Conservation (phyloP, 768 basidiomycete species). For the Podaxis sp. region DNA sequence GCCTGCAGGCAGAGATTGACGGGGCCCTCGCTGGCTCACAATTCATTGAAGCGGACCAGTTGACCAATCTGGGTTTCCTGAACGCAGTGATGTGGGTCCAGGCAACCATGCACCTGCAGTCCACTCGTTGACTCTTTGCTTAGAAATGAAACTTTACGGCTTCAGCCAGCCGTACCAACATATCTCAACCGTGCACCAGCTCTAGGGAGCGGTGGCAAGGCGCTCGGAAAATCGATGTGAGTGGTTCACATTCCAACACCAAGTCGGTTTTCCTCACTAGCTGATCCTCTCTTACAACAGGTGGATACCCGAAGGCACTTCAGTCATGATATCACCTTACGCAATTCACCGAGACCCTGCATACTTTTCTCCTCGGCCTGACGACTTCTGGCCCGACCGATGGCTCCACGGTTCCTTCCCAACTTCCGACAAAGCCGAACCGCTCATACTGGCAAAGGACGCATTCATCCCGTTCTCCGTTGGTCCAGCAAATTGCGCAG, state of each 20-base stretch:
- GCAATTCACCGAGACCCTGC: conserved; percentile 33
- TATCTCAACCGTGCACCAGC: background rate
- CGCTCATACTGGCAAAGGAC: conserved; percentile 17
- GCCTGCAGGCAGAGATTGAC: conserved; percentile 29
- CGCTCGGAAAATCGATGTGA: conserved; percentile 21
- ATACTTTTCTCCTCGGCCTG: conserved; percentile 37
- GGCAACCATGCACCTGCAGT: background rate
- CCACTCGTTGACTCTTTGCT: background rate
- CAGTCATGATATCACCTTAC: conserved; percentile 34
- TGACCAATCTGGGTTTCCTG: conserved; percentile 26
- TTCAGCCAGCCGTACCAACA: background rate
- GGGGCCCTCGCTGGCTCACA: conserved; percentile 8
- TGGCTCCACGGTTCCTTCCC: conserved; percentile 26
- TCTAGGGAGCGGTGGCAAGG: conserved; percentile 30
- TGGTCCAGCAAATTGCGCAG: conserved; percentile 54
- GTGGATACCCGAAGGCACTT: conserved; percentile 40
- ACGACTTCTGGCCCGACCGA: conserved; percentile 37
- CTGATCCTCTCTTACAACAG: conserved; percentile 19
- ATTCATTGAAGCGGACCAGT: conserved; percentile 21
- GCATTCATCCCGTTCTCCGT: conserved; percentile 36
- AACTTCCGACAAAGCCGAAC: background rate
- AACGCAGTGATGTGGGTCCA: conserved; percentile 36
- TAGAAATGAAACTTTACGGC: background rate
- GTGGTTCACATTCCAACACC: background rate
- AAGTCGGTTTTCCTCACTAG: background rate